Evolutionary conservation across 1,284 basidiomycete species (phyloP).

Genomic region (Inonotus obliquus): DNA sequence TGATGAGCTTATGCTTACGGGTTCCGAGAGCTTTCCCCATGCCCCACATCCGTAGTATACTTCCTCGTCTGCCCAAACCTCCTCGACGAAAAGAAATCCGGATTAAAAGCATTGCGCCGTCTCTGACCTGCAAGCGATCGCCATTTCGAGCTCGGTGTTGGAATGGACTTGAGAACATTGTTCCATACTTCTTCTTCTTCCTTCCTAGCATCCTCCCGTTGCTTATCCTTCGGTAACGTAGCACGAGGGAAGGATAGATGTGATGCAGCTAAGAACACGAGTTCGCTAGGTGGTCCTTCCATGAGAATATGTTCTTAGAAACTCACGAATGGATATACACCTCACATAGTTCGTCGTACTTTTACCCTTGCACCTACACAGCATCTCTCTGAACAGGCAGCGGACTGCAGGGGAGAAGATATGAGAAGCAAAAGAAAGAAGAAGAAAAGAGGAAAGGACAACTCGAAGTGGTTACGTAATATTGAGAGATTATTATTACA

Average conservation of each 20-base stretch:
- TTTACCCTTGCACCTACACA: constrained; percentile 1
- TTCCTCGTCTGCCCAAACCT: constrained; percentile 2
- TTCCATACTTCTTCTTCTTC: background rate
- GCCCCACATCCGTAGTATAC: constrained; percentile 1
- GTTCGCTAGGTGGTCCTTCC: background rate
- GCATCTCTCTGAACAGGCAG: background rate
- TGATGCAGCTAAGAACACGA: background rate
- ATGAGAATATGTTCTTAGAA: background rate
- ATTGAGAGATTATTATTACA: too few relatives aligned
- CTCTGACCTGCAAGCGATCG: background rate
- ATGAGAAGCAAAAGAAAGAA: background rate
- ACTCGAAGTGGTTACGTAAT: too few relatives aligned
- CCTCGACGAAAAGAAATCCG: constrained; percentile 5
- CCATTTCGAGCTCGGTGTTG: background rate
- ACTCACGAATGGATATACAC: constrained; percentile 7
- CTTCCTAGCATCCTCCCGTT: background rate
- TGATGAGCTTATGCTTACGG: background rate
- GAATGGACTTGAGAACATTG: background rate
- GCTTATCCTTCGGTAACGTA: background rate
- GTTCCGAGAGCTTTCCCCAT: background rate
- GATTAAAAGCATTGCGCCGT: background rate
- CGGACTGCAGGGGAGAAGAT: too few relatives aligned
- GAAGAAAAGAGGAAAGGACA: background rate
- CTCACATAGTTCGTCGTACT: background rate
- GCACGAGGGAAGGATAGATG: background rate